phyloP scores from a whole-genome alignment of 192 early-diverging fungal species.

The Coemansia sp. region DNA sequence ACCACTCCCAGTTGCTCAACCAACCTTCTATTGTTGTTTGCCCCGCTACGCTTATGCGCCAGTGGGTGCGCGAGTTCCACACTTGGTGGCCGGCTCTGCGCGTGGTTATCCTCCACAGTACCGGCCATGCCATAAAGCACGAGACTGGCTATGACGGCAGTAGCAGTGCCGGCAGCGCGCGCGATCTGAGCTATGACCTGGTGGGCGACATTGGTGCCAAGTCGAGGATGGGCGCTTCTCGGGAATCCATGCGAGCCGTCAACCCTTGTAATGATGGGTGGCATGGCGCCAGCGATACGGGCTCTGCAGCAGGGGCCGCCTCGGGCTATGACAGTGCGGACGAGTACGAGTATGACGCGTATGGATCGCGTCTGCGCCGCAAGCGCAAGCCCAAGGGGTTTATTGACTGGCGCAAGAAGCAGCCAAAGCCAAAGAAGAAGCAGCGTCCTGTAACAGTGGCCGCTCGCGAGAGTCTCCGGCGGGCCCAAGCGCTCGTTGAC shows the following conservation, averaged over 20 bases:
- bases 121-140: constrained; percentile 69
- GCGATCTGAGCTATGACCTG: constrained; percentile 6
- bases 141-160: neutral
- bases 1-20: constrained; percentile 65
- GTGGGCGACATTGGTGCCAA: neutral
- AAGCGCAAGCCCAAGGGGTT: constrained; percentile 48
- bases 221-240: constrained; percentile 6
- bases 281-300: neutral
- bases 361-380: constrained; percentile 45
- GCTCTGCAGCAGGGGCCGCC: neutral
- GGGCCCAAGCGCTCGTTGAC: constrained; percentile 32
- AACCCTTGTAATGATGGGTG: neutral
- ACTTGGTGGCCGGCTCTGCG: constrained; percentile 81
- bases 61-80: constrained; percentile 83
- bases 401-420: constrained; percentile 35
- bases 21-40: constrained; percentile 64
- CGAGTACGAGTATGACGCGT: constrained; percentile 51
- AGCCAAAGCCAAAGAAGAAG: constrained; percentile 12
- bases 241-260: constrained; percentile 5
- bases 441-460: constrained; percentile 1
- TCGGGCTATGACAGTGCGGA: constrained; percentile 36
- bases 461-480: constrained; percentile 22
- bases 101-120: constrained; percentile 86
- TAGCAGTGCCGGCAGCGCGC: neutral
- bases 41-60: constrained; percentile 75